Base-by-base conservation (phyloP, 2,329 filamentous ascomycete genomes). In the Curvularia eragrostidis region DNA sequence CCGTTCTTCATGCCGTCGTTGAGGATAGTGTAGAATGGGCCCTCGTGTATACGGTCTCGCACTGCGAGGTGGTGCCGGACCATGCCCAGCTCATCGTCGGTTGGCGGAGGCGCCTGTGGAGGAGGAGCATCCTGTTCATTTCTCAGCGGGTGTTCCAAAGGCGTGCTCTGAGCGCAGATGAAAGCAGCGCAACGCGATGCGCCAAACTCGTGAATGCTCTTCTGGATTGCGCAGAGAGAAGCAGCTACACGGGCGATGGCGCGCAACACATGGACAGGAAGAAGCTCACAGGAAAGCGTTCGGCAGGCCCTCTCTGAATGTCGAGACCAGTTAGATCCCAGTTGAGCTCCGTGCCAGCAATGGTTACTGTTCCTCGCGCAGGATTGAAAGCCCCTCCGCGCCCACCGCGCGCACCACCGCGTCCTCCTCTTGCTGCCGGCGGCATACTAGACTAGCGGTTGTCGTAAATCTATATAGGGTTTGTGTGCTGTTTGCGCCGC, bases 21-120 rank as follows among this genome's bases (percentile, higher is more conserved):
- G 5, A 86, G 77, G 18, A 84, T 79, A 0, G 83, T 82, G 74
- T 86, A 88, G 61, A 86, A 83, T 0, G 86, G 84, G 0, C 86
- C 86, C 46, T 87, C 82, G 65, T 86, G 85, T 56, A 85, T 82
- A 43, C 79, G 79, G 46, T 83, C 82, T 62, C 84, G 84, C 4
- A 87, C 74, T 1, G 73, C 73, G 7, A 83, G 80, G 66, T 84
- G 84, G 56, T 80, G 72, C 50, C 82, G 77, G 48, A 86, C 78
- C 59, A 81, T 77, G 4, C 68, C 68, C 54, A 77, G 75, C 74
- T 88, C 86, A 47, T 67, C 61, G 9, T 65, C 64, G 38, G 74
- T 76, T n/a, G 81, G 72, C 13, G 80, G 72, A 15, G 74, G 65
- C 8, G 79, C 74, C 54, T 73, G 71, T 10, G 71, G 73, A 56